Percentiles rank a stretch among this genome's conserved stretches.
Evolutionary conservation across 176 grass and related monocot species (phyloP).

Genomic region (Oryza nivara): DNA sequence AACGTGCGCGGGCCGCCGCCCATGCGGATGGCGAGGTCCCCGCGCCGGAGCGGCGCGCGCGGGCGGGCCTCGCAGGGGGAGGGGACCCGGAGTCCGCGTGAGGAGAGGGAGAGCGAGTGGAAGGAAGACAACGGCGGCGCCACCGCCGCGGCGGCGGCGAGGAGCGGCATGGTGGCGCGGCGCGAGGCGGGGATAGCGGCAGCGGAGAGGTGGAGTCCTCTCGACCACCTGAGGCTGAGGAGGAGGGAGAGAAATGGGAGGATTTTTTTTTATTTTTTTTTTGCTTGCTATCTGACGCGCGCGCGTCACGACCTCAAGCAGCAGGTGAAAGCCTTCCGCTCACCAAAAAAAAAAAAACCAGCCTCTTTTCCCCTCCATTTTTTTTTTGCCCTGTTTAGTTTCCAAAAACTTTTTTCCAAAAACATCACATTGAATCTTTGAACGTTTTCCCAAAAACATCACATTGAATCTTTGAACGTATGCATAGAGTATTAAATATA

Average conservation of each 20-base stretch:
- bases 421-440: no score
- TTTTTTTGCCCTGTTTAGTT: not conserved
- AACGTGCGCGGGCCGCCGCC: conserved; percentile 82
- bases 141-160: not conserved
- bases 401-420: no score
- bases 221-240: not conserved
- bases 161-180: conserved; percentile 38
- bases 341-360: not conserved
- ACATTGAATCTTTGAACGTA: no score
- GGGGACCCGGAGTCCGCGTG: conserved; percentile 3
- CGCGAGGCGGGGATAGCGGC: conserved; percentile 18
- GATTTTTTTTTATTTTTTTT: not conserved
- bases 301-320: conserved; percentile 60
- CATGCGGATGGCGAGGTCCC: conserved; percentile 64
- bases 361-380: not conserved
- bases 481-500: no score
- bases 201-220: not conserved
- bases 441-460: no score
- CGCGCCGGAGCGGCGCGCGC: conserved; percentile 15
- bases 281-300: not conserved
- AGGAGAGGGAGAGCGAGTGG: conserved; percentile 25
- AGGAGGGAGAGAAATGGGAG: not conserved
- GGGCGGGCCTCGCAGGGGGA: not conserved
- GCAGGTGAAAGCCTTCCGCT: conserved; percentile 45
- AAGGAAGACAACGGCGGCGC: conserved; percentile 23